Evolutionary conservation across 1,284 basidiomycete species (phyloP).

Genomic region (Pseudozyma sp.): DNA sequence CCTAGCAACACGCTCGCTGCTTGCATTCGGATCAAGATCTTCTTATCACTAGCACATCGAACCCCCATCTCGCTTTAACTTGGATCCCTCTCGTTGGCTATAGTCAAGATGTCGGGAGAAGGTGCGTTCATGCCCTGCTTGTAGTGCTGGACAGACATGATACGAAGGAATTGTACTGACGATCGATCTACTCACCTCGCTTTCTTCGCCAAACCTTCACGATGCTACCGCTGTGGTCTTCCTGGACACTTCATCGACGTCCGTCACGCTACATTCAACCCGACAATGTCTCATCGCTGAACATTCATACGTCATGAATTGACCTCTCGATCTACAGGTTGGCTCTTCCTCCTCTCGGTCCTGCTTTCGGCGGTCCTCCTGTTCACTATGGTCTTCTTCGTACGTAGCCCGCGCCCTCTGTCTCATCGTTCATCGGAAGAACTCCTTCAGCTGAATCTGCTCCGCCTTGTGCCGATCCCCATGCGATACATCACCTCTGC

Average conservation of each 20-base stretch:
- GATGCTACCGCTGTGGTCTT: too few species aligned
- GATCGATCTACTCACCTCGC: neutral
- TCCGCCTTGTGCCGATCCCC: neutral
- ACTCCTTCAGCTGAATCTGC: constrained; percentile 6
- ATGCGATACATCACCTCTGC: neutral
- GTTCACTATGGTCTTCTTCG: constrained; percentile 69
- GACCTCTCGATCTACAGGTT: constrained; percentile 38
- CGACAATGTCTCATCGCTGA: neutral
- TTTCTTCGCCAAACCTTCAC: neutral
- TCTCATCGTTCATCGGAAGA: neutral
- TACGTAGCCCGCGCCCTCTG: constrained; percentile 29
- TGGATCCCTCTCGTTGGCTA: neutral
- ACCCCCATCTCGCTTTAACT: neutral
- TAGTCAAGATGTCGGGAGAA: constrained; percentile 53
- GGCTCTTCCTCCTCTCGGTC: constrained; percentile 67
- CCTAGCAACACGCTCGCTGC: too few species aligned
- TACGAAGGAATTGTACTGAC: neutral
- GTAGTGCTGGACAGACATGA: neutral
- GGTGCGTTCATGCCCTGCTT: constrained; percentile 9
- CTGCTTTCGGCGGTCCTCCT: constrained; percentile 66
- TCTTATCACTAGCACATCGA: neutral
- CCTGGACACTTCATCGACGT: neutral
- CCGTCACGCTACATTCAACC: neutral
- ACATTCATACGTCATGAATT: too few species aligned
- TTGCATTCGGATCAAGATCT: neutral